Conservation (phyloP, 208 protist genomes). For the Trichomonas vaginalis region DNA sequence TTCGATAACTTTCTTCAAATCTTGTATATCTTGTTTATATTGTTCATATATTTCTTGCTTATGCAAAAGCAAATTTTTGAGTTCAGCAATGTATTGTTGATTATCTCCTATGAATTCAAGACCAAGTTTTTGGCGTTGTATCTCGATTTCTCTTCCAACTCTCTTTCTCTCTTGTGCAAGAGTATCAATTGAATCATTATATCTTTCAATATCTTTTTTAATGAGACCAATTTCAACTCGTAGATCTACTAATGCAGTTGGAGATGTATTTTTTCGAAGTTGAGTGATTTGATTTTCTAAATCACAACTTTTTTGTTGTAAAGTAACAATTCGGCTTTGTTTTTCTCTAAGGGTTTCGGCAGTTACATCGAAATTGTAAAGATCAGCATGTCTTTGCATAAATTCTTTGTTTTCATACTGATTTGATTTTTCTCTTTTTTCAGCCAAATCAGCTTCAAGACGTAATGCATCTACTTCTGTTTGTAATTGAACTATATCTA, state of each 20-base stretch:
- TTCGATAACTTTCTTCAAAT: neutral
- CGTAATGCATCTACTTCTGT: neutral
- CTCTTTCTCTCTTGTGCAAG: neutral
- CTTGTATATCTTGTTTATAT: neutral
- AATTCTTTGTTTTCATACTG: neutral
- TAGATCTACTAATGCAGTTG: neutral
- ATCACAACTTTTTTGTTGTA: neutral
- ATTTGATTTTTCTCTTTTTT: neutral
- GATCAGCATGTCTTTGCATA: neutral
- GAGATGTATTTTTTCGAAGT: neutral
- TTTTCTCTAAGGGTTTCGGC: neutral
- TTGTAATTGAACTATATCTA: neutral
- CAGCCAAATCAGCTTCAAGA: neutral
- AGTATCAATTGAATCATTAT: neutral
- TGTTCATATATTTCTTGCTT: neutral
- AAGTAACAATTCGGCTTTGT: neutral
- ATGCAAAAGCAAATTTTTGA: neutral
- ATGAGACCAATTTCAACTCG: neutral
- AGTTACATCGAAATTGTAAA: neutral
- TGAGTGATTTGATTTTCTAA: neutral
- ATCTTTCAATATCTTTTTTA: neutral
- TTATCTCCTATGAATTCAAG: neutral
- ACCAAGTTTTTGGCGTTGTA: neutral
- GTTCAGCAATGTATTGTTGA: neutral
- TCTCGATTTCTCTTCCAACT: neutral